Evolutionary conservation across 306 rosid species (phyloP), one percentile per base, ranked within the genome.

Genomic region (Vachellia collinsii): DNA sequence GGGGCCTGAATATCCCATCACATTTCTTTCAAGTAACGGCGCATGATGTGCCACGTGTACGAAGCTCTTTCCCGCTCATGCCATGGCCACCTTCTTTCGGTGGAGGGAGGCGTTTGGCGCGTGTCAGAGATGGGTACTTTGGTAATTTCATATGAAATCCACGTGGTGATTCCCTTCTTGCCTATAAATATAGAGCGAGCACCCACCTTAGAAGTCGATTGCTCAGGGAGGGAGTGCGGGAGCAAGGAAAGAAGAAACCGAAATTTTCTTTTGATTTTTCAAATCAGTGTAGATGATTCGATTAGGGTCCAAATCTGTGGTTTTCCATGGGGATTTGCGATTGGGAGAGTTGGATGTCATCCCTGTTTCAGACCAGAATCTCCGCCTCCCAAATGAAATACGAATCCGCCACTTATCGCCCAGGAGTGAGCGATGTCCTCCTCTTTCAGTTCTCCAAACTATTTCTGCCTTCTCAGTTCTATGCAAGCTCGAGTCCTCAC

Each of bases 361-460:
- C 77, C 89, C 93, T 29, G 86, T 74, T 54, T 54, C 19, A 48
- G 75, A 81, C 69, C 91, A 69, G 80, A 90, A 78, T 79, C 92
- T 93, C 76, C 94, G 90, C 72, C 92, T 93, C 78, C 98, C 93
- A 0, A 92, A 90, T 39, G 99, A 96, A 92, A 93, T 96, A 89
- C 97, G 97, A 34, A 92, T 96, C 84, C 93, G 84, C 72, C 94
- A 77, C 75, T 83, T 91, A 53, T 90, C 94, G 8, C 81, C 87
- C 10, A 86, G 82, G 34, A 93, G 99, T 82, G 99, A 96, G 81
- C 91, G 99, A 65, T 96, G 98, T 11, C 90, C 90, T 80, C 99
- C 99, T 0, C 91, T 93, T 36, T 89, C 99, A 59, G 83, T 96
- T 80, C 97, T 96, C 34, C 99, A 96, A 82, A 89, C 99, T 42